These are phyloP conservation scores for Paecilomyces sp. DNA, from an alignment of 2,329 filamentous ascomycete genomes.

Conservation along the genomic window DNA sequence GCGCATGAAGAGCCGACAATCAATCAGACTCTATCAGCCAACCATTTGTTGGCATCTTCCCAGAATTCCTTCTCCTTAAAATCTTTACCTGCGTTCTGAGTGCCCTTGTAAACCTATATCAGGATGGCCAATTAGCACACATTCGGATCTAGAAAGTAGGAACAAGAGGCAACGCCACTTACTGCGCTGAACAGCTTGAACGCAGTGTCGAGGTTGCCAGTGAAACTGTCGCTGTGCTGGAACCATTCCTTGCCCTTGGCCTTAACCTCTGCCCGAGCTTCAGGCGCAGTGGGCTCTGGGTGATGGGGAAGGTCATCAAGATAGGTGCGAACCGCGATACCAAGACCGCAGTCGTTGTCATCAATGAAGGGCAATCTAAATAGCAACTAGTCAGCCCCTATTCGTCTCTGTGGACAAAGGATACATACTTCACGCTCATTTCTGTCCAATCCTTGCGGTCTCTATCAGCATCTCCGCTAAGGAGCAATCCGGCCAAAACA, in stretches of 20 bases:
- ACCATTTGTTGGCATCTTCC: constrained; percentile 55
- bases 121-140: constrained; percentile 7
- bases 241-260: constrained; percentile 53
- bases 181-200: constrained; percentile 61
- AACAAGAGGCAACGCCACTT: constrained; percentile 23
- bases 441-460: constrained; percentile 60
- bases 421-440: constrained; percentile 63
- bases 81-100: constrained; percentile 48
- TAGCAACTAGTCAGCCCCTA: constrained; percentile 2
- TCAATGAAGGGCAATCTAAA: constrained; percentile 37
- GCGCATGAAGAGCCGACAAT: not conserved
- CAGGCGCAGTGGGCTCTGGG: constrained; percentile 45
- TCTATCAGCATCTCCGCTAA: constrained; percentile 71
- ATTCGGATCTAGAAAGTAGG: not conserved
- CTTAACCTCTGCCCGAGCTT: constrained; percentile 44
- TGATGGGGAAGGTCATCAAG: constrained; percentile 49
- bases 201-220: constrained; percentile 51
- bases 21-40: constrained; percentile 34
- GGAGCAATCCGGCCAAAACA: constrained; percentile 69
- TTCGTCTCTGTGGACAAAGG: not conserved
- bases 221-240: constrained; percentile 52
- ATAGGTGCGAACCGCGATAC: constrained; percentile 43
- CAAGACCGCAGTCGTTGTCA: constrained; percentile 40
- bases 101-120: constrained; percentile 48
- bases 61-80: constrained; percentile 49